Percentiles rank a stretch among this genome's conserved stretches.
Conservation (phyloP, 139 green algal genomes). For the Chlamydomonas sphaeroides region DNA sequence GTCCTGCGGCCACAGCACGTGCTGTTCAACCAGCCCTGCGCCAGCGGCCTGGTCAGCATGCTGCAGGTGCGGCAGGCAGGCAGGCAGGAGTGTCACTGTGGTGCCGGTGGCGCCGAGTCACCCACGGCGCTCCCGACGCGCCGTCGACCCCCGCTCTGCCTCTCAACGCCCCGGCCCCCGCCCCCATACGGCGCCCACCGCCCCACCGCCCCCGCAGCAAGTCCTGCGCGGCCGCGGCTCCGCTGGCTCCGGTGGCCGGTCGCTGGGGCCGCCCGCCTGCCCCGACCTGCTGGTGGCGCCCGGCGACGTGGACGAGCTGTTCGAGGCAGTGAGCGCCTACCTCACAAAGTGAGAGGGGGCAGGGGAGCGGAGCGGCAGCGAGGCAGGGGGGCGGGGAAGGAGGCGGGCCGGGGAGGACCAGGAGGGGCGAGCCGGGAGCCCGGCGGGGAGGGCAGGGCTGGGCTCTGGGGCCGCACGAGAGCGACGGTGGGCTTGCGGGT, state of each 20-base stretch:
- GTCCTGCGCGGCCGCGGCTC: slow-evolving; percentile 2
- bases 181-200: not conserved
- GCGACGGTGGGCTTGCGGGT: too few species aligned
- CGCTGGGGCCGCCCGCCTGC: not conserved
- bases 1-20: slow-evolving; percentile 14
- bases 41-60: slow-evolving; percentile 27
- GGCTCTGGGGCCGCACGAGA: too few species aligned
- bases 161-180: too few species aligned
- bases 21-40: slow-evolving; percentile 32
- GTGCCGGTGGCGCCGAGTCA: too few species aligned
- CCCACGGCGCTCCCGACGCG: too few species aligned
- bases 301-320: slow-evolving; percentile 14
- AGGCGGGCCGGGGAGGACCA: too few species aligned
- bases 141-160: too few species aligned
- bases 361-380: not conserved
- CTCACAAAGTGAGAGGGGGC: not conserved
- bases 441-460: too few species aligned
- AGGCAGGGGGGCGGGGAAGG: too few species aligned
- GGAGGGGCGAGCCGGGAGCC: too few species aligned
- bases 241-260: not conserved
- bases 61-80: slow-evolving; percentile 16
- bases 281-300: not conserved
- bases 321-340: not conserved
- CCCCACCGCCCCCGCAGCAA: slow-evolving; percentile 19
- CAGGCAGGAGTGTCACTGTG: too few species aligned